These are phyloP conservation scores for Solanum pinnatisectum DNA, from an alignment of 257 asterid species.

Conservation along the genomic window DNA sequence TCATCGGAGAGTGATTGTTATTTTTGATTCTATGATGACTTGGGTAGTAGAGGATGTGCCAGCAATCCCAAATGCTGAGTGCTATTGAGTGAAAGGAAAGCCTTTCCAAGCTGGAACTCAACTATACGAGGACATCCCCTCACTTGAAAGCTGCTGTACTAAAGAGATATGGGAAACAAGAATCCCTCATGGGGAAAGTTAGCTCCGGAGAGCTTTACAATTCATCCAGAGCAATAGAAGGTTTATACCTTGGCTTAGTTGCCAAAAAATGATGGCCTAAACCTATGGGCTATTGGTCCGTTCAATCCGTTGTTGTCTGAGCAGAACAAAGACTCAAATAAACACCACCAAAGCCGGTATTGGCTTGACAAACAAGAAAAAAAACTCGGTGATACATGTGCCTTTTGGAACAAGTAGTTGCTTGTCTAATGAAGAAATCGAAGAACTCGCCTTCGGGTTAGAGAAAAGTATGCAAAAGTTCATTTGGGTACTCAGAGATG, in stretches of 20 bases:
- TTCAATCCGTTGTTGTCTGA: conserved; percentile 8
- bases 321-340: neutral
- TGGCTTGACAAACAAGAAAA: conserved; percentile 37
- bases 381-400: conserved; percentile 26
- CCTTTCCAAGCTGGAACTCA: neutral
- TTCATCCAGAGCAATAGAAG: conserved; percentile 16
- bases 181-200: neutral
- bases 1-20: conserved; percentile 2
- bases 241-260: conserved; percentile 5
- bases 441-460: conserved; percentile 28
- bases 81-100: conserved; percentile 3
- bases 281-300: conserved; percentile 22
- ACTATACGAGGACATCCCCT: neutral
- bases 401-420: conserved; percentile 36
- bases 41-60: conserved; percentile 9
- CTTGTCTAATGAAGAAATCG: conserved; percentile 20
- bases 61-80: conserved; percentile 10
- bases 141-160: neutral
- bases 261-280: neutral
- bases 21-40: conserved; percentile 10
- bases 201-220: conserved; percentile 12
- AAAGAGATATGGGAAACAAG: neutral
- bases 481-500: conserved; percentile 50
- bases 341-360: neutral
- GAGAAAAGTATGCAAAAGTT: conserved; percentile 38